Base-by-base conservation (phyloP, 169 alveolate genomes). In the Eimeria sp. region DNA sequence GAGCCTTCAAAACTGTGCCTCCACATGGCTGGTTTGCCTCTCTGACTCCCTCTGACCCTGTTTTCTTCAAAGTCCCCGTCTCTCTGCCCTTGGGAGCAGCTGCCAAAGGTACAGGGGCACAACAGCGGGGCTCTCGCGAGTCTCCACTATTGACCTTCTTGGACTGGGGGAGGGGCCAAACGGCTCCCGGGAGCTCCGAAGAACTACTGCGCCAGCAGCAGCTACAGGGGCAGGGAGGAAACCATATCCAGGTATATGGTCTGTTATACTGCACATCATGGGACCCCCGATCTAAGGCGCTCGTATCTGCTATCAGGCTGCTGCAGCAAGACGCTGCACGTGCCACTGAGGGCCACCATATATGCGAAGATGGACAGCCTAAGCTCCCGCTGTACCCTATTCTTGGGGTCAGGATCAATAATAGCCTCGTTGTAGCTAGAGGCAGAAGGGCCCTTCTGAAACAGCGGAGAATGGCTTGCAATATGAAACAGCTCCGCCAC, bases 231-330 rank as follows among this genome's bases (percentile, higher is more conserved):
- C 92, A 61, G 61, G 61, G 6, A 11, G 27, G 47, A 51, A 61
- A 40, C 40, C 30, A 11, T 61, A 84, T 43, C 25, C 72, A 16
- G 16, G 57, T 57, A n/a, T 61, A 30, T 80, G 96, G 92, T 3
- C 47, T 92, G 61, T 47, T 92, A 40, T 92, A 47, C 76, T 92
- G 80, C 57, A 78, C 96, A 49, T 25, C 96, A 22, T 92, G 96
- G 96, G 96, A 92, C 49, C 89, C 90, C 63, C 92, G 92, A 45
- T 92, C 91, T 20, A 87, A 92, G 92, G 96, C 93, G 34, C 92
- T 92, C 47, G 78, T 78, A 13, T 34, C 87, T 45, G 92, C 96
- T 40, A 82, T 92, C 30, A 76, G 83, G 80, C 49, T 58, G 87
- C 88, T 92, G 84, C 84, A 88, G 72, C 47, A 88, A 30, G 92